Evolutionary conservation across 2,329 filamentous ascomycete genomes (phyloP).

Genomic region (Sporothrix brasiliensis): DNA sequence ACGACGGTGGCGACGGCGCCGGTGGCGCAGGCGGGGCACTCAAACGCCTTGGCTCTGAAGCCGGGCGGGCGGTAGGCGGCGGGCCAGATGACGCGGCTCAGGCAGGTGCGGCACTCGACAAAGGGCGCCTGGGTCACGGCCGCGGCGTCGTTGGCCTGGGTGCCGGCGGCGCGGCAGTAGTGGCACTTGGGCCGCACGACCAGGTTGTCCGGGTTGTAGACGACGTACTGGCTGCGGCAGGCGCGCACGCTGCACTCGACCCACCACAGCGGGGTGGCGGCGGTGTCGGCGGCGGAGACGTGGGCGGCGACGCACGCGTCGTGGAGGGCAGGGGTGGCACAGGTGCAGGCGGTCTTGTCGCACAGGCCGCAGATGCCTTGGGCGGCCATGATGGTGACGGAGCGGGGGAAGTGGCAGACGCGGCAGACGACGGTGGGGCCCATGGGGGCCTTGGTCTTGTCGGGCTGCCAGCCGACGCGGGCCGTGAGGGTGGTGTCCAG

Average conservation of each 20-base stretch:
- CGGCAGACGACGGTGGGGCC: slow-evolving; percentile 50
- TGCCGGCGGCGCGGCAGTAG: slow-evolving; percentile 48
- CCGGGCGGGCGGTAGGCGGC: slow-evolving; percentile 46
- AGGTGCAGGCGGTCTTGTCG: slow-evolving; percentile 33
- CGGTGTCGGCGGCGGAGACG: slow-evolving; percentile 42
- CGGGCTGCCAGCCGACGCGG: slow-evolving; percentile 50
- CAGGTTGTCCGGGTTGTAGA: slow-evolving; percentile 50
- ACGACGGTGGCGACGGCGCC: slow-evolving; percentile 46
- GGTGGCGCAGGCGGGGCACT: slow-evolving; percentile 48
- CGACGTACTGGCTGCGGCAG: slow-evolving; percentile 55
- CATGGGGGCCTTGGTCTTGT: slow-evolving; percentile 49
- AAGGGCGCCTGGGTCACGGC: slow-evolving; percentile 42
- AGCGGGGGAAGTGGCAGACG: slow-evolving; percentile 50
- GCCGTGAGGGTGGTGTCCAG: slow-evolving; percentile 50
- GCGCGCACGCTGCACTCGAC: slow-evolving; percentile 50
- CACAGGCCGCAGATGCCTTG: slow-evolving; percentile 50
- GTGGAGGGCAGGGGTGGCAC: slow-evolving; percentile 37
- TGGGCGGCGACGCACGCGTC: slow-evolving; percentile 37
- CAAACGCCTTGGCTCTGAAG: slow-evolving; percentile 43
- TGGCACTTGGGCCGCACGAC: slow-evolving; percentile 53
- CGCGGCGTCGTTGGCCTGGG: slow-evolving; percentile 20
- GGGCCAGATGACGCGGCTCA: slow-evolving; percentile 54
- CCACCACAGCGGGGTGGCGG: slow-evolving; percentile 47
- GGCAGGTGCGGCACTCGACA: slow-evolving; percentile 51
- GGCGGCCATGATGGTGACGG: slow-evolving; percentile 53